Evolutionary conservation across 192 early-diverging fungal genomes (phyloP).

Genomic region (Kappamyces sp.): DNA sequence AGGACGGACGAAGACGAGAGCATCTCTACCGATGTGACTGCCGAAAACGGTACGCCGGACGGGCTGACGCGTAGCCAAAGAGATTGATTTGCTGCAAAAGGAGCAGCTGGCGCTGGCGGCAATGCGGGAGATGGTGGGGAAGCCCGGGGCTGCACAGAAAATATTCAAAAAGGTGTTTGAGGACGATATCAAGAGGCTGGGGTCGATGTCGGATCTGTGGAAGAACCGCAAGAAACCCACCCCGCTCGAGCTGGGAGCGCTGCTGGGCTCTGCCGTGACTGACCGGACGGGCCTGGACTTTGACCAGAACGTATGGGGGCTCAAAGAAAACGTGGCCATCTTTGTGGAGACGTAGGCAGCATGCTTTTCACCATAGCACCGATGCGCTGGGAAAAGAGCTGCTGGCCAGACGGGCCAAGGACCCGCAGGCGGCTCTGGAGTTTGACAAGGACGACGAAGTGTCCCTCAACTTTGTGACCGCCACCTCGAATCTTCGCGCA

Average conservation of each 20-base stretch:
- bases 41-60: constrained; percentile 44
- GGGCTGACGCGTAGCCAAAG: constrained; percentile 45
- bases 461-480: constrained; percentile 89
- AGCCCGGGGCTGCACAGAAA: constrained; percentile 41
- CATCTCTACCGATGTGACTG: constrained; percentile 23
- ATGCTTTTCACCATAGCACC: constrained; percentile 15
- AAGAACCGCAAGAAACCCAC: constrained; percentile 62
- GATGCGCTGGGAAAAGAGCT: constrained; percentile 45
- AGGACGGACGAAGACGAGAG: constrained; percentile 49
- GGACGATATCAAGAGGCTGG: constrained; percentile 70
- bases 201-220: constrained; percentile 89
- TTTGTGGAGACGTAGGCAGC: constrained; percentile 63
- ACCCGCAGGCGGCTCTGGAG: constrained; percentile 47
- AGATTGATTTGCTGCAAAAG: constrained; percentile 63
- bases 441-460: constrained; percentile 98
- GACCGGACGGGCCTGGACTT: constrained; percentile 34
- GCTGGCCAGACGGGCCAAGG: constrained; percentile 29
- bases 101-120: constrained; percentile 68
- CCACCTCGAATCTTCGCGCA: constrained; percentile 83
- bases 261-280: constrained; percentile 18
- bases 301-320: constrained; percentile 66
- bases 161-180: constrained; percentile 66
- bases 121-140: constrained; percentile 59
- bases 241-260: constrained; percentile 41
- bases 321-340: constrained; percentile 63